Conservation (phyloP, 148 eudicot species). For the Silene uniflora region DNA sequence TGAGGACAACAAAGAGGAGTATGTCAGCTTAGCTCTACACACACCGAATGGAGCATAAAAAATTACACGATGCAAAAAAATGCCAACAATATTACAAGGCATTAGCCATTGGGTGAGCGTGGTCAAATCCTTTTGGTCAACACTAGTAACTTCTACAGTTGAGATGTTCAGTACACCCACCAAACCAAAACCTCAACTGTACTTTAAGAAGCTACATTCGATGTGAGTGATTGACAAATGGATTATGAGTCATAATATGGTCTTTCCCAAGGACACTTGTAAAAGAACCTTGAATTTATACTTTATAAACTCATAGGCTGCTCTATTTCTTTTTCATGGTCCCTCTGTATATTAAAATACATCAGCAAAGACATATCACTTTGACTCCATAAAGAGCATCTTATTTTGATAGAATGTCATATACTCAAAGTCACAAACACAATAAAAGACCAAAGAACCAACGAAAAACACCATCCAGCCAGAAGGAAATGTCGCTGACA, state of each 20-base stretch:
- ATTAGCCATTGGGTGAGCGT: background rate
- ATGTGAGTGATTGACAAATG: no score
- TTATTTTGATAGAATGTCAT: background rate
- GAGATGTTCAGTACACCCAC: background rate
- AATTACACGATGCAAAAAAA: background rate
- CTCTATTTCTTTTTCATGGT: background rate
- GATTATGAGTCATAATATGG: no score
- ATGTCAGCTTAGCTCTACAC: background rate
- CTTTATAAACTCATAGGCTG: background rate
- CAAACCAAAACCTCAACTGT: no score
- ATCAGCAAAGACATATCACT: no score
- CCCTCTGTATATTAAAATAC: background rate
- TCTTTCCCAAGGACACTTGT: background rate
- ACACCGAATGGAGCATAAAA: background rate
- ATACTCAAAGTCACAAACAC: background rate
- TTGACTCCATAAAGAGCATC: background rate
- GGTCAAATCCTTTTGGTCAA: background rate
- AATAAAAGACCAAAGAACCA: background rate
- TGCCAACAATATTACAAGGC: background rate
- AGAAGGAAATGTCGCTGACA: background rate
- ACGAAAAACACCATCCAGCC: background rate
- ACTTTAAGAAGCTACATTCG: no score
- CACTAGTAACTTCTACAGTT: background rate
- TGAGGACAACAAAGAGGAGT: background rate
- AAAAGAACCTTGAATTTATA: background rate